phyloP scores from a whole-genome alignment of 768 basidiomycete species.

The Leucosporidium yakuticum region DNA sequence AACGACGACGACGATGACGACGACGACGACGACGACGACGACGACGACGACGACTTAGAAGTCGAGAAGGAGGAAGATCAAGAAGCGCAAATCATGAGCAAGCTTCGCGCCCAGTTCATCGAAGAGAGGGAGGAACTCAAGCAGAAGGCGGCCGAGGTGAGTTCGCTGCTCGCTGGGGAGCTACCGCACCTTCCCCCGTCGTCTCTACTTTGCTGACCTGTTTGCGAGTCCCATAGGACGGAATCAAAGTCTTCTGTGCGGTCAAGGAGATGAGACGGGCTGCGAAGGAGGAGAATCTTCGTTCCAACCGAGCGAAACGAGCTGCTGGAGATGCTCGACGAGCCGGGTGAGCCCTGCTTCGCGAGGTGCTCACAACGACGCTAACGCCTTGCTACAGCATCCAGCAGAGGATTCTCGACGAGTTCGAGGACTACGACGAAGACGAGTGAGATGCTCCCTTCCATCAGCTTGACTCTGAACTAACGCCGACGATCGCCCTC shows the following conservation, averaged over 20 bases:
- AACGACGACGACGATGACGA: background rate
- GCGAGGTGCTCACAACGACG: too few relatives aligned
- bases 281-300: background rate
- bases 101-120: too few relatives aligned
- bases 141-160: too few relatives aligned
- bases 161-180: slow-evolving; percentile 5
- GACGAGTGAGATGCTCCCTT: background rate
- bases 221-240: too few relatives aligned
- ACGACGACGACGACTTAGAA: slow-evolving; percentile 10
- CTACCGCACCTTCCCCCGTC: slow-evolving; percentile 5
- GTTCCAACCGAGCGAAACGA: background rate
- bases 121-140: background rate
- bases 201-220: too few relatives aligned
- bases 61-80: background rate
- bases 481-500: background rate
- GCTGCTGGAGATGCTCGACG: background rate
- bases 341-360: background rate
- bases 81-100: background rate
- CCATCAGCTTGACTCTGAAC: background rate
- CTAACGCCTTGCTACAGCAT: background rate
- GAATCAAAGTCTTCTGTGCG: too few relatives aligned
- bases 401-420: background rate
- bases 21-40: slow-evolving; percentile 4
- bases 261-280: too few relatives aligned
- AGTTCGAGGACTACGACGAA: background rate